Evolutionary conservation across 495 filamentous ascomycete genomes (phyloP), one percentile per base, ranked within the genome.

Genomic region (Glonium stellatum): DNA sequence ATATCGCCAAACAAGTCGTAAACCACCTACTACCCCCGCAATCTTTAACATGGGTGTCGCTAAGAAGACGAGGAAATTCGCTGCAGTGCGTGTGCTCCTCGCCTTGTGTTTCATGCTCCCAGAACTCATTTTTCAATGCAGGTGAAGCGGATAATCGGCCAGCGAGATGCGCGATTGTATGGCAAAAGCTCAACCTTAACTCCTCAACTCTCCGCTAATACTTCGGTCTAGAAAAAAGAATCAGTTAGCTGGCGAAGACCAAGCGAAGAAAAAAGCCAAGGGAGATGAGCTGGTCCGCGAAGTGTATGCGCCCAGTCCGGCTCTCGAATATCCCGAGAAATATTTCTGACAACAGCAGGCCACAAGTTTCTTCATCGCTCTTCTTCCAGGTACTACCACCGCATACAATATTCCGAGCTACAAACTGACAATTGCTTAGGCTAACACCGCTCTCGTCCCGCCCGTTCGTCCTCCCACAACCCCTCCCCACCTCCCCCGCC

Each of bases 381-480:
- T 98, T 44, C 39, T 44, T 44, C 13, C 39, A 44, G 18, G 39
- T 44, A 44, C 18, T 13, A 4, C 27, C 6, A 44, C 13, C 39
- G 4, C 39, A 44, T 44, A 3, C 12, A 13, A 11, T 44, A 44
- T 44, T 44, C 39, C 4, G 39, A 11, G 39, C 12, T 44, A 4
- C 18, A 44, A 4, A 44, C 39, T 44, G 18, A 44, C 18, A 44
- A 97, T 84, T 97, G 27, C 96, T 77, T 82, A 89, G 64, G 89
- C 92, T 78, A 98, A 98, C 75, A 87, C 87, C 49, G 87, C 90
- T 27, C 83, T 98, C 54, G 82, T 86, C 21, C 93, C 93, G 1
- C 90, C 90, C n/a, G 48, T 51, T 25, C 25, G 21, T 13, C 48
- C 48, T 51, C 3, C 27, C 25, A 51, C 13, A 15, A 9, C 6